Conservation (phyloP, 1,139 yeast genomes). For the Blastobotrys buckinghamii region DNA sequence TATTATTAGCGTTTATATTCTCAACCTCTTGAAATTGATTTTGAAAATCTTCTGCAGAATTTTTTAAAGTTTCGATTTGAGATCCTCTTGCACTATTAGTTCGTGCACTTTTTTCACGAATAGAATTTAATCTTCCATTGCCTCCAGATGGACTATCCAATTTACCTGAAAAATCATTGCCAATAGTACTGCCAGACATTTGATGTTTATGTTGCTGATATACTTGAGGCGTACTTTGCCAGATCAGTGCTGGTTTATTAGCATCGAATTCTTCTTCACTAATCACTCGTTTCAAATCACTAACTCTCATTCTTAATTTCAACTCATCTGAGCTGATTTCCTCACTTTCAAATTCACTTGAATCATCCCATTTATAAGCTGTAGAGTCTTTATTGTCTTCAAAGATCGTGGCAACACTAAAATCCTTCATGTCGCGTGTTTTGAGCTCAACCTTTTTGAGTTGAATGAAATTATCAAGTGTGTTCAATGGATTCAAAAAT, state of each 20-base stretch:
- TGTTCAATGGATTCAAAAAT: no score
- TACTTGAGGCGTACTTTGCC: slow-evolving; percentile 13
- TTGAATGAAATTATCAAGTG: no score
- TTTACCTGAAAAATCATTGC: slow-evolving; percentile 8
- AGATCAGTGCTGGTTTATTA: background rate
- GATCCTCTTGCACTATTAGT: background rate
- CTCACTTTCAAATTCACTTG: slow-evolving; percentile 11
- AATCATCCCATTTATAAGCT: slow-evolving; percentile 12
- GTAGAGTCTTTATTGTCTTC: slow-evolving; percentile 10
- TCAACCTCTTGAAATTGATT: background rate
- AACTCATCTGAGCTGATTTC: background rate
- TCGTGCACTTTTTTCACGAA: background rate
- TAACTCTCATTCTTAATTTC: slow-evolving; percentile 5
- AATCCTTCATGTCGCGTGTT: slow-evolving; percentile 2
- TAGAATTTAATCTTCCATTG: background rate
- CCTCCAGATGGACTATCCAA: background rate
- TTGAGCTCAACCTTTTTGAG: no score
- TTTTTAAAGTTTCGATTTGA: slow-evolving; percentile 1
- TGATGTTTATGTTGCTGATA: slow-evolving; percentile 12
- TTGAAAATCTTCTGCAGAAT: background rate
- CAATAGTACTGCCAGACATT: slow-evolving; percentile 16
- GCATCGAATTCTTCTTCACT: background rate
- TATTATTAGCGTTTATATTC: background rate
- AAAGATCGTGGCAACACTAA: slow-evolving; percentile 9
- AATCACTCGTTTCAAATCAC: slow-evolving; percentile 9